phyloP scores from a whole-genome alignment of 2,329 filamentous ascomycete species.

The Chrysosporium keratinophilum region DNA sequence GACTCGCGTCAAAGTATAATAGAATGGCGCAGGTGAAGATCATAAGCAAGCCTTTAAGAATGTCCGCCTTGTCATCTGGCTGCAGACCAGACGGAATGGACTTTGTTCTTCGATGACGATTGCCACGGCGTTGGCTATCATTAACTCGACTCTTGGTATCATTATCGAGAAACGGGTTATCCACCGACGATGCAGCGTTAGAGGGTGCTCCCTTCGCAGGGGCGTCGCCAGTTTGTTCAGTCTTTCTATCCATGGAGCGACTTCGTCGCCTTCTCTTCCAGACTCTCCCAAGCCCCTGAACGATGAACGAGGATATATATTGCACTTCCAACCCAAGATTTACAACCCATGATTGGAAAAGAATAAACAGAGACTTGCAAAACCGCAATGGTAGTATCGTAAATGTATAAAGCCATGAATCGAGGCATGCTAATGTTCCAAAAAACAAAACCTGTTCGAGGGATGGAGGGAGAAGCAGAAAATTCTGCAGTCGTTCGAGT shows the following conservation, averaged over 20 bases:
- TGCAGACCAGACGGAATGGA: conserved; percentile 76
- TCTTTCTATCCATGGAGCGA: conserved; percentile 15
- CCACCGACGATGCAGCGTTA: not conserved
- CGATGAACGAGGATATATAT: conserved; percentile 66
- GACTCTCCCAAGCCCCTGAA: conserved; percentile 65
- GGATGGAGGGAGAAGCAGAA: conserved; percentile 67
- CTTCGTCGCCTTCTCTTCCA: conserved; percentile 45
- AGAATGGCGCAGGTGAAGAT: conserved; percentile 73
- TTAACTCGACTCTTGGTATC: conserved; percentile 14
- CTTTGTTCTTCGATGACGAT: conserved; percentile 61
- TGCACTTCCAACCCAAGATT: conserved; percentile 60
- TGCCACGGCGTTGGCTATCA: conserved; percentile 26
- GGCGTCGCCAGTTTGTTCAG: not conserved
- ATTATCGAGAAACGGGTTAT: conserved; percentile 4
- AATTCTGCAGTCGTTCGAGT: conserved; percentile 82
- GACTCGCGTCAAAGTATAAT: conserved; percentile 85
- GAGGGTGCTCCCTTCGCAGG: not conserved
- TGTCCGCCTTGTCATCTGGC: conserved; percentile 86
- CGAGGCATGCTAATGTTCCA: conserved; percentile 79
- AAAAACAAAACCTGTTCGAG: conserved; percentile 80
- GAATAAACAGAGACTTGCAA: conserved; percentile 63
- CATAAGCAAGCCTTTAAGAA: conserved; percentile 82
- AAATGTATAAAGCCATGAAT: conserved; percentile 93
- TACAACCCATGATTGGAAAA: conserved; percentile 67
- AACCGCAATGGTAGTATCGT: conserved; percentile 90